Conservation (phyloP, 2,329 filamentous ascomycete genomes). For the Pseudogymnoascus sp. region DNA sequence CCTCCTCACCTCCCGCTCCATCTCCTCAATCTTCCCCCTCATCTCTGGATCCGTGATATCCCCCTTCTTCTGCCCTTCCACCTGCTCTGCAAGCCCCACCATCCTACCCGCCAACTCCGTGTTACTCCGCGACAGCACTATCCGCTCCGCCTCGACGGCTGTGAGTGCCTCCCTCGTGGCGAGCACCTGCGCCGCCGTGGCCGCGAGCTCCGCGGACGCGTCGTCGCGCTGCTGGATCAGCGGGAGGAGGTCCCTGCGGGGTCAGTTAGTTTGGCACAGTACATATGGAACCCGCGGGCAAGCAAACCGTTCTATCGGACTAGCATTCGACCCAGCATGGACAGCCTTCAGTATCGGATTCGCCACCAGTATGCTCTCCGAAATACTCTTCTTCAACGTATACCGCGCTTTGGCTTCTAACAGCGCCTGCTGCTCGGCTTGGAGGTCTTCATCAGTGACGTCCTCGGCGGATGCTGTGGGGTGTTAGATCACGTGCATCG, state of each 20-base stretch:
- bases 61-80: slow-evolving; percentile 45
- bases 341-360: slow-evolving; percentile 74
- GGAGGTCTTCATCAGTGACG: slow-evolving; percentile 44
- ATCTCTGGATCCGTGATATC: slow-evolving; percentile 46
- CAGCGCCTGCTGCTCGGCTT: slow-evolving; percentile 53
- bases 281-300: not conserved
- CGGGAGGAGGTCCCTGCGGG: slow-evolving; percentile 45
- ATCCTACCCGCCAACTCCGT: slow-evolving; percentile 55
- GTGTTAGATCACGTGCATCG: slow-evolving; percentile 8
- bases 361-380: slow-evolving; percentile 61
- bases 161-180: slow-evolving; percentile 46
- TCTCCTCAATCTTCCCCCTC: slow-evolving; percentile 47
- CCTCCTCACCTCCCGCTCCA: slow-evolving; percentile 53
- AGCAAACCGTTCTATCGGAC: slow-evolving; percentile 60
- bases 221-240: slow-evolving; percentile 61
- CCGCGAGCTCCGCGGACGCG: slow-evolving; percentile 56
- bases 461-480: slow-evolving; percentile 14
- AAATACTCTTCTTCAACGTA: slow-evolving; percentile 60
- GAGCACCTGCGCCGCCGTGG: slow-evolving; percentile 47
- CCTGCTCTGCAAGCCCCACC: slow-evolving; percentile 53
- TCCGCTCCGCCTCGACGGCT: slow-evolving; percentile 50
- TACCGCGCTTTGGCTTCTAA: slow-evolving; percentile 65
- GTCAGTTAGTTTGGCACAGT: slow-evolving; percentile 11
- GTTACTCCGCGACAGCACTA: slow-evolving; percentile 53
- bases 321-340: slow-evolving; percentile 58